Base-by-base conservation (phyloP, 352 stramenopile species). In the Pythium rishiriense region DNA sequence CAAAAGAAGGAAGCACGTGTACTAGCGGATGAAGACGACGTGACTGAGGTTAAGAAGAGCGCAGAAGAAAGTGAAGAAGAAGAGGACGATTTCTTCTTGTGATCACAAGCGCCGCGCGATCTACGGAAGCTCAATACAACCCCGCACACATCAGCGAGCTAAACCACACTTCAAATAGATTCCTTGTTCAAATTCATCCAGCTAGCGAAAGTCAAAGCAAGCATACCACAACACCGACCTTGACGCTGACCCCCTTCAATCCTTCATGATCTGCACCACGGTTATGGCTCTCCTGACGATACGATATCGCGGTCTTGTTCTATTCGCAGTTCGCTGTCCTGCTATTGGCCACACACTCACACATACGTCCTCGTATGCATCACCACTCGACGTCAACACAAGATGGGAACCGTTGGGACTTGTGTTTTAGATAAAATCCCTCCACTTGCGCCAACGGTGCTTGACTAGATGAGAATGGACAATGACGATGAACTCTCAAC, bases 51-150 rank as follows among this genome's bases (percentile, higher is more conserved):
- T 8, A 52, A 71, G 51, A 57, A 70, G 5, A 55, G 72, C 9
- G 62, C 63, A 8, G 62, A 74, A 3, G 69, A 76, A 10, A 70
- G 74, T 14, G 75, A 85, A 41, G 78, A 87, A 21, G 74, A 84
- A 21, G 62, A 75, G 15, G 81, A 91, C 25, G 83, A 92, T 43
- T 90, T 90, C 63, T 92, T 91, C 55, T 62, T 90, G 62, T 91
- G 69, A 82, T 31, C n/a, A 14, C 37, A n/a, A 35, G 31, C 31
- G 31, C 5, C 5, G 5, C 5, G 31, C 31, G 31, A 35, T 35
- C 31, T 10, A 35, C 5, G 5, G 31, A 10, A 35, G n/a, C n/a
- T n/a, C n/a, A n/a, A n/a, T n/a, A 35, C 31, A 35, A 10, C 31
- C 31, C 31, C 31, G 10, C 31, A 35, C n/a, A n/a, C n/a, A n/a